phyloP scores from a whole-genome alignment of 768 basidiomycete species.

The Panus rudis region DNA sequence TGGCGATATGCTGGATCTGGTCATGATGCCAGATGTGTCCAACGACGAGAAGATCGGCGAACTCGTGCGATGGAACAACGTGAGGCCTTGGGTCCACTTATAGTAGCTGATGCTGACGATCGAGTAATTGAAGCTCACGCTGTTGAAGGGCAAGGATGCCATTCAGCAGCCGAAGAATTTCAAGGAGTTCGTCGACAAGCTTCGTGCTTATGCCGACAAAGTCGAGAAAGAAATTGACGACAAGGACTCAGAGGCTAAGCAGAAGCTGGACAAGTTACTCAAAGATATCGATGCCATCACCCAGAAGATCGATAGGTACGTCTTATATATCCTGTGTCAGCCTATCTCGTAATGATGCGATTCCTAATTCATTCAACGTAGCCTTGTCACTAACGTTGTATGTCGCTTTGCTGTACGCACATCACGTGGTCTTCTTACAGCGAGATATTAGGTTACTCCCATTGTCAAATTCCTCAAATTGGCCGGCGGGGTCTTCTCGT shows the following conservation, averaged over 20 bases:
- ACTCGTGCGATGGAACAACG: not conserved
- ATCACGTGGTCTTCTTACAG: no score
- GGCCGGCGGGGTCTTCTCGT: not conserved
- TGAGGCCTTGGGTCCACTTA: not conserved
- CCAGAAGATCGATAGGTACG: not conserved
- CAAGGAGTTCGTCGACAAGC: not conserved
- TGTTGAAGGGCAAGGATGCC: not conserved
- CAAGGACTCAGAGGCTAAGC: conserved; percentile 1
- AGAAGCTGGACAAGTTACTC: not conserved
- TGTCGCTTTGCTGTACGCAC: no score
- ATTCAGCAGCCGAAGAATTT: not conserved
- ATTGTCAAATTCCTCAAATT: not conserved
- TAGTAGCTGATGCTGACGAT: not conserved
- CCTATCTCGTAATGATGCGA: no score
- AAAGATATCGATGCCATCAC: not conserved
- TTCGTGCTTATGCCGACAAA: not conserved
- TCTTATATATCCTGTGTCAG: no score
- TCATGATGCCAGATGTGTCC: not conserved
- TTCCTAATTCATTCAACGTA: not conserved
- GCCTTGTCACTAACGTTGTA: not conserved
- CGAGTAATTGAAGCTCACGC: not conserved
- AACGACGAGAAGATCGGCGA: not conserved
- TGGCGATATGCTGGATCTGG: not conserved
- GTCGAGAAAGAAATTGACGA: not conserved
- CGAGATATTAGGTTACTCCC: not conserved